Percentiles rank a stretch among this genome's conserved stretches.
phyloP scores from a whole-genome alignment of 257 asterid genomes.

The Eustoma russellianum region DNA sequence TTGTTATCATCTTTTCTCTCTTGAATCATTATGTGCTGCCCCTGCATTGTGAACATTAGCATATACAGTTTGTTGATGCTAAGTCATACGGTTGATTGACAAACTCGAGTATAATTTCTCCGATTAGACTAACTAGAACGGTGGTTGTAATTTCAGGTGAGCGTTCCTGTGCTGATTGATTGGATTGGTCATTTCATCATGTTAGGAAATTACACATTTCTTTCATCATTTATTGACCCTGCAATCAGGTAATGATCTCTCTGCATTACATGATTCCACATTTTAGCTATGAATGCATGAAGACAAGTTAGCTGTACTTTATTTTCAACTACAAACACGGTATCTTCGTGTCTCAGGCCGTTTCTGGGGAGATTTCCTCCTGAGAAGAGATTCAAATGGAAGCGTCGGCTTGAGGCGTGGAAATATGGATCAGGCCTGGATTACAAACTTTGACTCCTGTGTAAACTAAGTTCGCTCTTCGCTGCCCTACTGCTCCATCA shows the following conservation, averaged over 20 bases:
- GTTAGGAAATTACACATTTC: conserved; percentile 80
- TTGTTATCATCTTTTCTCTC: too few relatives aligned
- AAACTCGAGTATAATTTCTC: too few relatives aligned
- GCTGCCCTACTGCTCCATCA: too few relatives aligned
- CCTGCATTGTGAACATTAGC: neutral
- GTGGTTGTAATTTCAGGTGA: conserved; percentile 43
- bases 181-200: conserved; percentile 83
- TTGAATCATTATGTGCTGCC: neutral
- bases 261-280: too few relatives aligned
- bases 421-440: too few relatives aligned
- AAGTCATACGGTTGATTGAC: too few relatives aligned
- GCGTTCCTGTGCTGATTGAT: conserved; percentile 64
- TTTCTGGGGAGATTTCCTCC: conserved; percentile 12
- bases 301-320: neutral
- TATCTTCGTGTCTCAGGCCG: neutral
- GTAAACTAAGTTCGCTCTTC: neutral
- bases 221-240: conserved; percentile 64
- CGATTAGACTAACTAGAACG: too few relatives aligned
- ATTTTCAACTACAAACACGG: too few relatives aligned
- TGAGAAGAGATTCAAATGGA: conserved; percentile 59
- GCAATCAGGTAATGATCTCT: conserved; percentile 41
- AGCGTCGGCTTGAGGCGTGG: conserved; percentile 59
- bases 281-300: too few relatives aligned
- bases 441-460: too few relatives aligned
- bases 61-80: too few relatives aligned